phyloP scores from a whole-genome alignment of 2,329 filamentous ascomycete species.

The Penicillium sp. region DNA sequence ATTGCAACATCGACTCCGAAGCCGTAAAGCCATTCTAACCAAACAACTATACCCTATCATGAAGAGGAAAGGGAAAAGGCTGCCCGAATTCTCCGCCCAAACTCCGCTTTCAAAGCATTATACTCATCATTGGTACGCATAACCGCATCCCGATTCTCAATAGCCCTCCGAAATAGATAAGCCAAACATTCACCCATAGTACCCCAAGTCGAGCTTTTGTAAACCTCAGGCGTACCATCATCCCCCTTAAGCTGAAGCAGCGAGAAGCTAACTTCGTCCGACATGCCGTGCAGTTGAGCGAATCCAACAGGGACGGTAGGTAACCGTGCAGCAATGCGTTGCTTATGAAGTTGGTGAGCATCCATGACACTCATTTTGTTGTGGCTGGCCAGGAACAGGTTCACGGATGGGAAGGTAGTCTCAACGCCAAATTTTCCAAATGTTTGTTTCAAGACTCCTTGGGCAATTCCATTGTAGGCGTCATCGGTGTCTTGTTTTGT shows the following conservation, averaged over 20 bases:
- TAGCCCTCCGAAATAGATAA: constrained; percentile 62
- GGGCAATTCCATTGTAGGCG: constrained; percentile 73
- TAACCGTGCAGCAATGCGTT: constrained; percentile 43
- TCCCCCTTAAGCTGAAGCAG: constrained; percentile 48
- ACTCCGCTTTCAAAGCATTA: constrained; percentile 28
- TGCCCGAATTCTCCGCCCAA: constrained; percentile 13
- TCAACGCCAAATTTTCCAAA: constrained; percentile 24
- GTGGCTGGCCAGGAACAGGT: constrained; percentile 78
- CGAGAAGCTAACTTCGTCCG: constrained; percentile 60
- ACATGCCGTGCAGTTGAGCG: constrained; percentile 62
- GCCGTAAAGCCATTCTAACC: background rate
- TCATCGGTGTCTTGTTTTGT: constrained; percentile 70
- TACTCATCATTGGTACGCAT: constrained; percentile 50
- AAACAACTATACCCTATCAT: background rate
- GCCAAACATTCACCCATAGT: constrained; percentile 73
- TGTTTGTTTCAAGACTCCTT: constrained; percentile 62
- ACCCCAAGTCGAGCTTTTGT: constrained; percentile 61
- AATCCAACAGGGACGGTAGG: constrained; percentile 53
- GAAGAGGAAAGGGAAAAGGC: constrained; percentile 11
- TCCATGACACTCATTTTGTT: constrained; percentile 70
- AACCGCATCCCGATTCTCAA: constrained; percentile 62
- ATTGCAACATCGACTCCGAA: background rate
- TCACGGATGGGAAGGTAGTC: constrained; percentile 55
- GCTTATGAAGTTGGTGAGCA: constrained; percentile 52
- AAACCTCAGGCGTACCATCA: constrained; percentile 45